These are phyloP conservation scores for Termitomyces sp. DNA, from an alignment of 768 basidiomycete species.

Conservation along the genomic window DNA sequence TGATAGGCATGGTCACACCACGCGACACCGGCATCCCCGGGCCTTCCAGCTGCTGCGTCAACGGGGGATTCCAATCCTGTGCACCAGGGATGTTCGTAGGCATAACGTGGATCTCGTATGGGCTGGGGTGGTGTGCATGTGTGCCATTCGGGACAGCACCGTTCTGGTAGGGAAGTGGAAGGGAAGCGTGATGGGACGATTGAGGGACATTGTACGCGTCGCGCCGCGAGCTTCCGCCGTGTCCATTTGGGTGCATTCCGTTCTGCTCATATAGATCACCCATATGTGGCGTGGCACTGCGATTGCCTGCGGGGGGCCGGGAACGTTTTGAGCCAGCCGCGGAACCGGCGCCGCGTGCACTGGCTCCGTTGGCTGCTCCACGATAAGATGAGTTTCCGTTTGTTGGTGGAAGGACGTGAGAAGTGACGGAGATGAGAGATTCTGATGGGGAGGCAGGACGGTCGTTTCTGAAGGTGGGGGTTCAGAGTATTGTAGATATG, in stretches of 20 bases:
- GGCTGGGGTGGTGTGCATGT: conserved; percentile 29
- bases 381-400: conserved; percentile 22
- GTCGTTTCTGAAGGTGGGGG: conserved; percentile 40
- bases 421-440: conserved; percentile 67
- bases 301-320: conserved; percentile 32
- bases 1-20: conserved; percentile 22
- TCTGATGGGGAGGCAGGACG: conserved; percentile 68
- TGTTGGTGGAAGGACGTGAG: conserved; percentile 44
- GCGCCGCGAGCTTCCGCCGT: conserved; percentile 19
- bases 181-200: conserved; percentile 49
- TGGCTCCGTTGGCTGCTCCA: conserved; percentile 21
- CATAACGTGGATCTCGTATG: conserved; percentile 34
- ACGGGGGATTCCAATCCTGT: conserved; percentile 47
- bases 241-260: conserved; percentile 12
- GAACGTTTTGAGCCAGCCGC: conserved; percentile 33
- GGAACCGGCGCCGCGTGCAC: conserved; percentile 7
- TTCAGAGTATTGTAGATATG: conserved; percentile 8
- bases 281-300: conserved; percentile 32
- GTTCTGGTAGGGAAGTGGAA: conserved; percentile 40
- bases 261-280: conserved; percentile 31
- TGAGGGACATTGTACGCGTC: conserved; percentile 46
- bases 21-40: conserved; percentile 73
- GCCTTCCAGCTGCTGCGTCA: conserved; percentile 59
- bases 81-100: conserved; percentile 25
- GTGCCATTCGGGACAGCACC: conserved; percentile 15